Evolutionary conservation across 345 rosid species (phyloP).

Genomic region (Crucihimalaya himalaica): DNA sequence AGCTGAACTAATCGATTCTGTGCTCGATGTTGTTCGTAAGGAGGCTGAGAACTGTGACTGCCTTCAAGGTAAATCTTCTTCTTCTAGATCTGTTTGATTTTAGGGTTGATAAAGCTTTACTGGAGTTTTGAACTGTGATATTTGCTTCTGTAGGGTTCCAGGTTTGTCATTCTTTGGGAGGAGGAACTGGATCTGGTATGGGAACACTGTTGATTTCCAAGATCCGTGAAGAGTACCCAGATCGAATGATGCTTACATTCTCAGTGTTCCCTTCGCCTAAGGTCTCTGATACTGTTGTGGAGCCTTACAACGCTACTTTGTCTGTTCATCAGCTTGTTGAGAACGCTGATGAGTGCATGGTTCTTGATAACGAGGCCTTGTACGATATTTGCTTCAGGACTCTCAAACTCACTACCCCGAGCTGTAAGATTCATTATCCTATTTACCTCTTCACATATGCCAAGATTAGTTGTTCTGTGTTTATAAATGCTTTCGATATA

Average conservation of each 20-base stretch:
- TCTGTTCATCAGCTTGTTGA: constrained; percentile 38
- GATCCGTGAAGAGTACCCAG: constrained; percentile 36
- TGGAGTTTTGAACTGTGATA: neutral
- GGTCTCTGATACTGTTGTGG: constrained; percentile 35
- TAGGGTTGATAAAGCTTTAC: neutral
- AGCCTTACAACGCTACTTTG: constrained; percentile 37
- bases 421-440: constrained; percentile 32
- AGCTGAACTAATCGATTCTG: constrained; percentile 28
- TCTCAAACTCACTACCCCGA: constrained; percentile 26
- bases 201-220: constrained; percentile 32
- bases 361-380: constrained; percentile 14
- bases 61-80: constrained; percentile 19
- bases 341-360: constrained; percentile 38
- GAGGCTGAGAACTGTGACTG: constrained; percentile 38
- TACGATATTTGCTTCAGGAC: constrained; percentile 28
- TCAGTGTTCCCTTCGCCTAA: constrained; percentile 30
- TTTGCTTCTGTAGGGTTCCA: constrained; percentile 23
- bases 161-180: constrained; percentile 33
- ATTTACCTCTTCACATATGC: neutral
- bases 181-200: constrained; percentile 40
- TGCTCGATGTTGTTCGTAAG: constrained; percentile 30
- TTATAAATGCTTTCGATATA: neutral
- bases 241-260: constrained; percentile 33
- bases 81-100: neutral
- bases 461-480: neutral